These are phyloP conservation scores for Debaryomycetaceae sp. DNA, from an alignment of 1,139 yeast genomes.

Conservation along the genomic window DNA sequence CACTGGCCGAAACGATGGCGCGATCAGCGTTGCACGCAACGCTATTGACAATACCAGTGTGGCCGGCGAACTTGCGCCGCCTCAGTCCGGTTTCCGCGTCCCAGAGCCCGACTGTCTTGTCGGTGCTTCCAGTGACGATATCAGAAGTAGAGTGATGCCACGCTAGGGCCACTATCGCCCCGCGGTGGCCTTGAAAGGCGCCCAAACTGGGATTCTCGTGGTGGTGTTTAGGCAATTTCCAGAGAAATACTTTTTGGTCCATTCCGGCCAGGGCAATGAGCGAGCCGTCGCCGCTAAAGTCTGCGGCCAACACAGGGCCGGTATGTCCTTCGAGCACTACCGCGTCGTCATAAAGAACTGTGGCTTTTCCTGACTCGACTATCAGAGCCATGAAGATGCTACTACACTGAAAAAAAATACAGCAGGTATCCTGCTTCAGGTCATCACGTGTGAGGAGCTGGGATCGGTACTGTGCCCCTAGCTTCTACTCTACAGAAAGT, in stretches of 20 bases:
- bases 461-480: neutral
- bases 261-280: slow-evolving; percentile 42
- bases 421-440: no score
- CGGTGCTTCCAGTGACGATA: slow-evolving; percentile 40
- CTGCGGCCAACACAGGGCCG: slow-evolving; percentile 36
- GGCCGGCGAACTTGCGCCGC: slow-evolving; percentile 42
- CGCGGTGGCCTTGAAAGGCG: slow-evolving; percentile 33
- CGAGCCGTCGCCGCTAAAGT: slow-evolving; percentile 32
- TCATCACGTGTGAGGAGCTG: no score
- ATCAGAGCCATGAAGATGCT: no score
- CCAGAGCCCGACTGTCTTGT: slow-evolving; percentile 45
- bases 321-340: slow-evolving; percentile 34
- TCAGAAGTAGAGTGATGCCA: slow-evolving; percentile 32
- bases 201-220: slow-evolving; percentile 26
- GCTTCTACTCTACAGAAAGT: slow-evolving; percentile 35
- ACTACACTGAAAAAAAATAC: no score
- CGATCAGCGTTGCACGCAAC: slow-evolving; percentile 23
- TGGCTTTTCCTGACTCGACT: no score
- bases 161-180: slow-evolving; percentile 38
- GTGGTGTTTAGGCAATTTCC: slow-evolving; percentile 28
- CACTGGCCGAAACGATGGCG: slow-evolving; percentile 45
- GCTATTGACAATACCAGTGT: slow-evolving; percentile 47
- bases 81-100: slow-evolving; percentile 47
- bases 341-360: slow-evolving; percentile 10
- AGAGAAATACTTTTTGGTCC: slow-evolving; percentile 35